These are phyloP conservation scores for Colletotrichum kahawae DNA, from an alignment of 2,329 filamentous ascomycete species.

Conservation along the genomic window DNA sequence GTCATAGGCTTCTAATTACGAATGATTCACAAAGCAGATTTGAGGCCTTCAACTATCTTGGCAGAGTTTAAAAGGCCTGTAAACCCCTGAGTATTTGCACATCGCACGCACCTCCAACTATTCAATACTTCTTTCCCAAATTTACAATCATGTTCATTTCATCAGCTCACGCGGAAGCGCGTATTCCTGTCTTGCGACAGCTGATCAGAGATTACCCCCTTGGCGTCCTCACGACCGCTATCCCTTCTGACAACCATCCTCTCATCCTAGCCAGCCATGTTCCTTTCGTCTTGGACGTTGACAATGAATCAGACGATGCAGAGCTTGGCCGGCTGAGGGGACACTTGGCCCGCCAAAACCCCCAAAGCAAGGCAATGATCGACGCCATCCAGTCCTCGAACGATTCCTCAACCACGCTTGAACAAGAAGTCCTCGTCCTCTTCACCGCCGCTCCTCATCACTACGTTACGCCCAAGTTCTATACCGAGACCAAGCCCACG, in stretches of 20 bases:
- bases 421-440: slow-evolving; percentile 65
- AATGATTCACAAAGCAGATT: neutral
- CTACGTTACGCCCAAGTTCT: slow-evolving; percentile 74
- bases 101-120: neutral
- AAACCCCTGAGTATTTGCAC: neutral
- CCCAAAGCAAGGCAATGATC: slow-evolving; percentile 66
- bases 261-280: slow-evolving; percentile 65
- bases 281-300: slow-evolving; percentile 61
- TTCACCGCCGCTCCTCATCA: slow-evolving; percentile 64
- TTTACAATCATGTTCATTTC: slow-evolving; percentile 61
- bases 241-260: slow-evolving; percentile 51
- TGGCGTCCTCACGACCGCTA: slow-evolving; percentile 67
- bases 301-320: slow-evolving; percentile 42
- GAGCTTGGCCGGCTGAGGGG: slow-evolving; percentile 57
- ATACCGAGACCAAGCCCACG: slow-evolving; percentile 66
- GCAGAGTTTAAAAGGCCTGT: neutral
- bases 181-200: slow-evolving; percentile 52
- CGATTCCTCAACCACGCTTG: slow-evolving; percentile 30
- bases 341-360: slow-evolving; percentile 68
- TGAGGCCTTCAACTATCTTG: neutral
- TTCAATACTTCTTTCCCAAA: fast-evolving
- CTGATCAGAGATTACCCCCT: slow-evolving; percentile 66
- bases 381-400: slow-evolving; percentile 35
- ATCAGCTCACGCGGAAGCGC: slow-evolving; percentile 54
- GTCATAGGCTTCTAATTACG: neutral